These are phyloP conservation scores for Asterophora parasitica DNA, from an alignment of 768 basidiomycete species.

Conservation along the genomic window DNA sequence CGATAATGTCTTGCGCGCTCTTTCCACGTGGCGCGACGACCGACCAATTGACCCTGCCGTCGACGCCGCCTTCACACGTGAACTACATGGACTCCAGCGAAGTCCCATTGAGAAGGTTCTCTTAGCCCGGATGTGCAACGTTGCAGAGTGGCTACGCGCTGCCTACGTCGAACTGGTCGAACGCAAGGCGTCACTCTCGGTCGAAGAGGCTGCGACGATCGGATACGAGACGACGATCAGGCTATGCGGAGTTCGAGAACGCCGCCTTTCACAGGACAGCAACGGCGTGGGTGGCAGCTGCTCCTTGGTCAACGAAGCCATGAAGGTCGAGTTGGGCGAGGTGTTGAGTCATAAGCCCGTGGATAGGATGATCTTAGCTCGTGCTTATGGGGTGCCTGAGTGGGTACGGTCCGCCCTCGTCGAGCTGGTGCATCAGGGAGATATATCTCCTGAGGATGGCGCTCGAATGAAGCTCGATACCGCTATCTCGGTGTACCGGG, in stretches of 20 bases:
- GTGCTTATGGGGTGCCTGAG: conserved; percentile 1
- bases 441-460: conserved; percentile 2
- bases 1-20: not conserved
- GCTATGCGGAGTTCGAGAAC: conserved; percentile 6
- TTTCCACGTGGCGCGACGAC: not conserved
- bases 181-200: not conserved
- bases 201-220: conserved; percentile 5
- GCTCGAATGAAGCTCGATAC: conserved; percentile 2
- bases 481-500: conserved; percentile 7
- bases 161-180: conserved; percentile 2
- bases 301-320: not conserved
- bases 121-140: conserved; percentile 4
- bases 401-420: conserved; percentile 3
- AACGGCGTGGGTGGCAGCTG: not conserved
- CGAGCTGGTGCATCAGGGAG: not conserved
- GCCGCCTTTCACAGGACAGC: not conserved
- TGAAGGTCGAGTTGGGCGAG: not conserved
- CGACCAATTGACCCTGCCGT: not conserved
- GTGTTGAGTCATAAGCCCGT: not conserved
- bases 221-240: conserved; percentile 7
- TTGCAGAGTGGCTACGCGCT: conserved; percentile 6
- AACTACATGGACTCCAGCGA: not conserved
- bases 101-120: not conserved
- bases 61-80: not conserved
- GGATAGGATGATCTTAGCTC: conserved; percentile 4